phyloP scores from a whole-genome alignment of 2,329 filamentous ascomycete genomes.

The Nothopassalora personata region DNA sequence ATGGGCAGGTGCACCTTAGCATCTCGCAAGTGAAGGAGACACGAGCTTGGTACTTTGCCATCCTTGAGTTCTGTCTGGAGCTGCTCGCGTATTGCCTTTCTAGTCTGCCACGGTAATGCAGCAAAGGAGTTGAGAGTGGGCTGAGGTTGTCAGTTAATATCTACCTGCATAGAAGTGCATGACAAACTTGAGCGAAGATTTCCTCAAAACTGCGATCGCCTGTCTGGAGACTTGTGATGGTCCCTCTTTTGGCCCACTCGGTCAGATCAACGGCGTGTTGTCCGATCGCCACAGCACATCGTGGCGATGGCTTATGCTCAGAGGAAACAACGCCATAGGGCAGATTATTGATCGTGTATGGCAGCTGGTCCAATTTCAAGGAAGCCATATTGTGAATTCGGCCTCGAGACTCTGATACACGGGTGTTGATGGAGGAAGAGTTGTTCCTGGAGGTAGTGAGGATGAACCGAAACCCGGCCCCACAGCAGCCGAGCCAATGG shows the following conservation, averaged over 20 bases:
- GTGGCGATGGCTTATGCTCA: conserved; percentile 18
- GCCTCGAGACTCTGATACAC: background rate
- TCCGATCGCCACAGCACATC: conserved; percentile 30
- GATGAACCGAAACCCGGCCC: background rate
- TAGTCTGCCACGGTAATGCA: conserved; percentile 37
- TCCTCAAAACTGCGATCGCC: conserved; percentile 15
- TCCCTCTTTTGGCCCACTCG: conserved; percentile 22
- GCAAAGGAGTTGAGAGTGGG: conserved; percentile 48
- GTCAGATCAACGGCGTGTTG: conserved; percentile 27
- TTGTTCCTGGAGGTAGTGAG: background rate
- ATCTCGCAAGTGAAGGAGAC: conserved; percentile 34
- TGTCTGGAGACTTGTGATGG: conserved; percentile 14
- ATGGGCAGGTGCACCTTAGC: conserved; percentile 53
- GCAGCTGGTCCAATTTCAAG: conserved; percentile 21
- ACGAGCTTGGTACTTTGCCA: conserved; percentile 23
- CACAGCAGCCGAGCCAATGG: background rate
- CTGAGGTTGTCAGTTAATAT: conserved; percentile 15
- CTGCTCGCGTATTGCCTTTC: conserved; percentile 36
- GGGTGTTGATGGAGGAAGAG: background rate
- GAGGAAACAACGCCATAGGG: conserved; percentile 30
- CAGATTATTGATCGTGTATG: conserved; percentile 27
- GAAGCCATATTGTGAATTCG: conserved; percentile 12
- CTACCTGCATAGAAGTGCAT: background rate
- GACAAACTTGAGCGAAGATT: conserved; percentile 21
- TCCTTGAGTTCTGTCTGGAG: conserved; percentile 36